A percentile compares a stretch with the other conserved stretches of the same genome.
phyloP scores from a whole-genome alignment of 176 grass and related monocot species.

The Juncus inflexus region DNA sequence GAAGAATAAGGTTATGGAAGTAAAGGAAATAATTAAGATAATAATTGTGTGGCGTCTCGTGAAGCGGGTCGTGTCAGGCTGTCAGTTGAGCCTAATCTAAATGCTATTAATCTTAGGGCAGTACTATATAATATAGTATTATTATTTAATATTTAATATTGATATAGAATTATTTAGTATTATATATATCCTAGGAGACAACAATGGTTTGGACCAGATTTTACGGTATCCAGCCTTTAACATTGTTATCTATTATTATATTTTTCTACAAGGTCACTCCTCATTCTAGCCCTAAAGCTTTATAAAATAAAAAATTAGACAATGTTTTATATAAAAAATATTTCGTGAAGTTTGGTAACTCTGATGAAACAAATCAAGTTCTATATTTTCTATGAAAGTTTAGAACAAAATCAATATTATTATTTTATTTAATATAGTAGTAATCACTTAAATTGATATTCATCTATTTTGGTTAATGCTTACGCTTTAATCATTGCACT shows the following conservation, averaged over 20 bases:
- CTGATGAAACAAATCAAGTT: too few species aligned
- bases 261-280: neutral
- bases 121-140: neutral
- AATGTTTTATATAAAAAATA: too few species aligned
- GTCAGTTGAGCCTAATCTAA: constrained; percentile 18
- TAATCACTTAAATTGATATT: too few species aligned
- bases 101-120: neutral
- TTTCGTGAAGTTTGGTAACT: too few species aligned
- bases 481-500: too few species aligned
- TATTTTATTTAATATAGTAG: too few species aligned
- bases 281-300: too few species aligned
- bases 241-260: neutral
- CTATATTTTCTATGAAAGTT: too few species aligned
- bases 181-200: constrained; percentile 14
- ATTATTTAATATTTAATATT: neutral
- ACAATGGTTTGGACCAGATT: constrained; percentile 18
- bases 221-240: constrained; percentile 5
- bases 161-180: neutral
- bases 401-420: too few species aligned
- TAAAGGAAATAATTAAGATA: neutral
- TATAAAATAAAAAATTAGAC: too few species aligned
- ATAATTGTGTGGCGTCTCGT: constrained; percentile 5
- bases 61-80: constrained; percentile 24
- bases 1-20: neutral
- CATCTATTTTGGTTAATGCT: too few species aligned